A percentile compares a stretch with the other conserved stretches of the same genome.
These are phyloP conservation scores for Skeletonema potamos DNA, from an alignment of 108 stramenopile genomes.

Conservation along the genomic window DNA sequence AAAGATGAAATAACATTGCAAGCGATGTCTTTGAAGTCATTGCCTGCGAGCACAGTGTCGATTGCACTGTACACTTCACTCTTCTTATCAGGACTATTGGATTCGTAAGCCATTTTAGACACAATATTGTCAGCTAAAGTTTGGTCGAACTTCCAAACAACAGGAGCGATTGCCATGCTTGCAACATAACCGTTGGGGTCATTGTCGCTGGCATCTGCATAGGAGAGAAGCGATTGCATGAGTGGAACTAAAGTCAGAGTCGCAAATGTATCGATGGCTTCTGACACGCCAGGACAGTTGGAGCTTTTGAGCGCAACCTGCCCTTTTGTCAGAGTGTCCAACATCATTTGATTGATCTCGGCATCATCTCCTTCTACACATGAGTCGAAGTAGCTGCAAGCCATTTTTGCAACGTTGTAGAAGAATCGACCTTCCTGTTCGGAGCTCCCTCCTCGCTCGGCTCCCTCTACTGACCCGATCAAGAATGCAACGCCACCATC, in stretches of 20 bases:
- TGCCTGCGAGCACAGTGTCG: slow-evolving; percentile 5
- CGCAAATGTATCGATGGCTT: slow-evolving; percentile 42
- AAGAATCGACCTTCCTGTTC: slow-evolving; percentile 54
- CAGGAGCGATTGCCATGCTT: slow-evolving; percentile 29
- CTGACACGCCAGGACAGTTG: slow-evolving; percentile 40
- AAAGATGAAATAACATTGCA: slow-evolving; percentile 19
- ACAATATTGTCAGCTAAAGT: slow-evolving; percentile 10
- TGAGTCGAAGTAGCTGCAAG: slow-evolving; percentile 66
- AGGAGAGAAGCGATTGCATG: slow-evolving; percentile 57
- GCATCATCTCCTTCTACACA: slow-evolving; percentile 53
- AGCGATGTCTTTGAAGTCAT: slow-evolving; percentile 15
- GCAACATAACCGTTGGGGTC: slow-evolving; percentile 32
- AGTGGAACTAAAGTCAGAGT: slow-evolving; percentile 42
- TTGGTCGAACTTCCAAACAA: slow-evolving; percentile 20
- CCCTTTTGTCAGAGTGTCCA: slow-evolving; percentile 49
- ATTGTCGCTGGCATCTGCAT: slow-evolving; percentile 37
- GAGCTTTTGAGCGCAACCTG: slow-evolving; percentile 36
- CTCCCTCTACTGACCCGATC: slow-evolving; percentile 70
- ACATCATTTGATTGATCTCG: slow-evolving; percentile 45
- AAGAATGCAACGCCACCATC: slow-evolving; percentile 71
- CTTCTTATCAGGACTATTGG: background rate
- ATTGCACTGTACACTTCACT: slow-evolving; percentile 22
- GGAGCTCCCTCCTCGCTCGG: slow-evolving; percentile 23
- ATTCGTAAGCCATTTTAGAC: slow-evolving; percentile 13
- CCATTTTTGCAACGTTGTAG: slow-evolving; percentile 55